phyloP scores from a whole-genome alignment of 179 eudicot species.

The Spergularia azorica region DNA sequence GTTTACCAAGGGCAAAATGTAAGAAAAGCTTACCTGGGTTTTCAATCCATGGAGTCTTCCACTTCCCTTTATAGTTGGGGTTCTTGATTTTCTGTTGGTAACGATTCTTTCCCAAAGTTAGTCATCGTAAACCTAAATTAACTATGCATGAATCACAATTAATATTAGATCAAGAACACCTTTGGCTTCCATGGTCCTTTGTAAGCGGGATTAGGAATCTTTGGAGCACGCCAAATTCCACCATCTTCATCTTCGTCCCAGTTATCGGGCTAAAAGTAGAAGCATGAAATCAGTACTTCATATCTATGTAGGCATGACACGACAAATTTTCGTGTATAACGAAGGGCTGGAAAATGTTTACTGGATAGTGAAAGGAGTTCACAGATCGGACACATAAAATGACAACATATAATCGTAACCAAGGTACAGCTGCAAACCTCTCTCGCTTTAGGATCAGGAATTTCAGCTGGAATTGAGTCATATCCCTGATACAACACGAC shows the following conservation, averaged over 20 bases:
- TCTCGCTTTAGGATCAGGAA: slow-evolving; percentile 72
- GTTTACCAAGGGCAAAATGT: not conserved
- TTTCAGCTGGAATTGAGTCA: slow-evolving; percentile 64
- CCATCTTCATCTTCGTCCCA: slow-evolving; percentile 99
- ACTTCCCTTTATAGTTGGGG: slow-evolving; percentile 91
- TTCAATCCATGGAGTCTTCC: slow-evolving; percentile 91
- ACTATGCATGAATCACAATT: not conserved
- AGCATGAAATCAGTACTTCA: not conserved
- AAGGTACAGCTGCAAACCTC: slow-evolving; percentile 43
- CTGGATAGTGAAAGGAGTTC: not conserved
- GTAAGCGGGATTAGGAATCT: slow-evolving; percentile 86
- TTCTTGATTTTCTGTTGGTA: slow-evolving; percentile 80
- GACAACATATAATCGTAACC: not conserved
- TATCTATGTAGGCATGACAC: not conserved
- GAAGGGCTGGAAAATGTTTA: not conserved
- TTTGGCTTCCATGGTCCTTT: slow-evolving; percentile 93
- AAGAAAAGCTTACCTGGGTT: slow-evolving; percentile 67
- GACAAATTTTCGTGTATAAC: not conserved
- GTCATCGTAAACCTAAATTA: not conserved
- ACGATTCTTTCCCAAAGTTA: not conserved
- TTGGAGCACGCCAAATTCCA: slow-evolving; percentile 85
- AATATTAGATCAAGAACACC: slow-evolving; percentile 35
- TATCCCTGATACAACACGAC: slow-evolving; percentile 52
- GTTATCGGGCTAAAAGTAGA: slow-evolving; percentile 52
- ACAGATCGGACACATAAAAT: not conserved